phyloP scores from a whole-genome alignment of 192 early-diverging fungal genomes.

The Obelidium mucronatum region DNA sequence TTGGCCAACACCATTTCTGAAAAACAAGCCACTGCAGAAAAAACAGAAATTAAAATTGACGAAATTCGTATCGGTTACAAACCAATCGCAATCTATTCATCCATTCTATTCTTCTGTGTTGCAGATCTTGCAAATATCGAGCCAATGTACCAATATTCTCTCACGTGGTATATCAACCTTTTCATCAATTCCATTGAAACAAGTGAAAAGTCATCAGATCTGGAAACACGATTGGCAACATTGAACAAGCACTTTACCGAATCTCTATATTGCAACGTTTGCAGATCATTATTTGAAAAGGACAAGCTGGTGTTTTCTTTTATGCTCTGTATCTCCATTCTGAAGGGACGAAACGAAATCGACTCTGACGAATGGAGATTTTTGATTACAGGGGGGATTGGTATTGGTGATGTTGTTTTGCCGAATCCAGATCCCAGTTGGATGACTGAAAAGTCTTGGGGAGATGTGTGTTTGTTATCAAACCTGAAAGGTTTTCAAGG shows the following conservation, averaged over 20 bases:
- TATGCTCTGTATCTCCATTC: slow-evolving; percentile 58
- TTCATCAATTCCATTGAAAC: slow-evolving; percentile 60
- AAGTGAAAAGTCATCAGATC: slow-evolving; percentile 65
- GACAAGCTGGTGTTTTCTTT: slow-evolving; percentile 71
- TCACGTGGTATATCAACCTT: slow-evolving; percentile 68
- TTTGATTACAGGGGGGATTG: slow-evolving; percentile 63
- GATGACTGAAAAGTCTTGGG: slow-evolving; percentile 62
- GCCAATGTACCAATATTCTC: slow-evolving; percentile 72
- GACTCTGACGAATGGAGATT: slow-evolving; percentile 62
- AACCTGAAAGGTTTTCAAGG: slow-evolving; percentile 47
- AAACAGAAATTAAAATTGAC: slow-evolving; percentile 67
- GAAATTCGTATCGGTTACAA: slow-evolving; percentile 68
- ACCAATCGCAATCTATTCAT: slow-evolving; percentile 62
- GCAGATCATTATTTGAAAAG: slow-evolving; percentile 69
- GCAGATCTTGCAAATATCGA: slow-evolving; percentile 69
- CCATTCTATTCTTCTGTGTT: slow-evolving; percentile 67
- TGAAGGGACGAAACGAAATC: slow-evolving; percentile 56
- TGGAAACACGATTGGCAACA: slow-evolving; percentile 51
- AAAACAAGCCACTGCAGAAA: slow-evolving; percentile 66
- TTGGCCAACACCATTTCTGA: slow-evolving; percentile 66
- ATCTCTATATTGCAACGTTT: slow-evolving; percentile 65
- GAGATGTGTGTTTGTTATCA: slow-evolving; percentile 56
- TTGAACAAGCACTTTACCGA: slow-evolving; percentile 64
- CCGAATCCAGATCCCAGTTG: slow-evolving; percentile 59
- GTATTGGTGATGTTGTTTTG: slow-evolving; percentile 34